Base-by-base conservation (phyloP, 2,329 filamentous ascomycete genomes). In the Trichoderma hamatum region DNA sequence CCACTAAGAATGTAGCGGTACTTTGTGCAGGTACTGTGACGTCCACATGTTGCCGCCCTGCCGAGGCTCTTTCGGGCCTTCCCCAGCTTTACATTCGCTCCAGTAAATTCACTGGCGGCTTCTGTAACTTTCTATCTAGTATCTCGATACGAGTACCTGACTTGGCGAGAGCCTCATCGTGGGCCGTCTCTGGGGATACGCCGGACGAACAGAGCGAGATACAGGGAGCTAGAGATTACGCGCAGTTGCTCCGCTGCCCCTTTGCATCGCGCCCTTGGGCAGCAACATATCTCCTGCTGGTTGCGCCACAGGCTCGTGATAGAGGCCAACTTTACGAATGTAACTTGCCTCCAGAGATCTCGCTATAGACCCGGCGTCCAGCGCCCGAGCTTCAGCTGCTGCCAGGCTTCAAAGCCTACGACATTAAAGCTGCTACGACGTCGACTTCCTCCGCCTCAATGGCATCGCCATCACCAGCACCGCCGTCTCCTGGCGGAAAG, bases 41-140 rank as follows among this genome's bases (percentile, higher is more conserved):
- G 52, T 39, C 55, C 63, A 58, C 63, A 66, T 66, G 63, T 66
- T 43, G 51, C 63, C 52, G 52, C 14, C 28, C 63, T 66, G 63
- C 63, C 63, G 63, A 66, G 63, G 63, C 63, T 66, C 16, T 56
- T 30, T n/a, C 39, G 46, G 9, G 46, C 46, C 46, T 24, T n/a
- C 46, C 46, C 46, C 46, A 49, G 26, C 39, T 26, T 10, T 61
- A 13, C 16, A 32, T 62, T 62, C n/a, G 43, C 43, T 54, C 51
- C 51, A 24, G 26, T 16, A 26, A 10, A 54, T 49, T 28, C 28
- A 52, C 46, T 24, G 60, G 43, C 46, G 62, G 62, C 51, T 55
- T 49, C 52, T 54, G 61, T 24, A 64, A 28, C 62, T 24, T 62
- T 19, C 51, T 55, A 4, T 51, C 30, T 49, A n/a, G n/a, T n/a